Evolutionary conservation across 257 asterid species (phyloP).

Genomic region (Solanum appendiculatum): DNA sequence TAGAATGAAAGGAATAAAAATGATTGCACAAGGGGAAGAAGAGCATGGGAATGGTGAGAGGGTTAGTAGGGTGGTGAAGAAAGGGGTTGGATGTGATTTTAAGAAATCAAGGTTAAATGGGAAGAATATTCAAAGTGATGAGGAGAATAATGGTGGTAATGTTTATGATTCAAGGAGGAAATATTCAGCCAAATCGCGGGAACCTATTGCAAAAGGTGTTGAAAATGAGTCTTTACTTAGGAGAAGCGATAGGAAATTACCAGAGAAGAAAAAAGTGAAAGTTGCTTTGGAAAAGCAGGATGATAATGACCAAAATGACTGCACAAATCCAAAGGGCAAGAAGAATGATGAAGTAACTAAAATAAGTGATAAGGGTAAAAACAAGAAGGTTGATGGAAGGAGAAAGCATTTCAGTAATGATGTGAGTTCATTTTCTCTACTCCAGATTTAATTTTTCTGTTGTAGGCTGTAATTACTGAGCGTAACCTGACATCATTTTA

Average conservation of each 20-base stretch:
- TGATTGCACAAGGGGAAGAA: not conserved
- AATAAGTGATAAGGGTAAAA: not conserved
- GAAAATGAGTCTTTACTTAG: not conserved
- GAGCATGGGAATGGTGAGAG: not conserved
- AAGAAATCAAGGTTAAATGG: not conserved
- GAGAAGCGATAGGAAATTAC: not conserved
- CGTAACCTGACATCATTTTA: not conserved
- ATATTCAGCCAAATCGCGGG: not conserved
- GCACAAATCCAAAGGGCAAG: not conserved
- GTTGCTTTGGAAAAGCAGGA: not conserved
- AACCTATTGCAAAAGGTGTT: not conserved
- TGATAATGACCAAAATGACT: not conserved
- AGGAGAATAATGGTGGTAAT: not conserved
- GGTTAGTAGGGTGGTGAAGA: not conserved
- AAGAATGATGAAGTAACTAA: not conserved
- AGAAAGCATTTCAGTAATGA: conserved; percentile 23
- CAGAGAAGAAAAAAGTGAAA: not conserved
- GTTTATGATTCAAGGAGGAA: not conserved
- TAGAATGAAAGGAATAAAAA: not conserved
- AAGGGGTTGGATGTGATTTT: not conserved
- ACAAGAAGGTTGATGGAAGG: not conserved
- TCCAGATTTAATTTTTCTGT: not conserved
- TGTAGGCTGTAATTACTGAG: not conserved
- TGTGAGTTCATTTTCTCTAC: conserved; percentile 16
- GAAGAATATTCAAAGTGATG: not conserved